phyloP scores from a whole-genome alignment of 495 filamentous ascomycete species.

The Hypoxylon trugodes region DNA sequence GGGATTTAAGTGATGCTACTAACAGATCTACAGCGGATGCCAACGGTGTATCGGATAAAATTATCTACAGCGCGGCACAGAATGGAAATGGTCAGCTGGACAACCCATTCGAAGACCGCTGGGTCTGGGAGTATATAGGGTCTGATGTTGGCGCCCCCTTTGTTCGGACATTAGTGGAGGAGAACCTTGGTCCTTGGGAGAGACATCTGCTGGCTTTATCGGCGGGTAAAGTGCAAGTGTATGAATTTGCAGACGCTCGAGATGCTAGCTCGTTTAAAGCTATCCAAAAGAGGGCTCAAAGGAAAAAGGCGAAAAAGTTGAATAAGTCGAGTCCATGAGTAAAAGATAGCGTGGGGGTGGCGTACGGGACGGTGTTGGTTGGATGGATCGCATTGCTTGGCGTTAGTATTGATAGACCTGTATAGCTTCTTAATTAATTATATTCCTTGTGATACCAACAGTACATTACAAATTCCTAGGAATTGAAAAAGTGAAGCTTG shows the following conservation, averaged over 20 bases:
- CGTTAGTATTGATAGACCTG: slow-evolving; percentile 26
- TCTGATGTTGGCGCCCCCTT: slow-evolving; percentile 48
- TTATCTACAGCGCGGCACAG: background rate
- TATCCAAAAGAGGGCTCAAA: background rate
- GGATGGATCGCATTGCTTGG: slow-evolving; percentile 15
- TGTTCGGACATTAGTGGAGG: slow-evolving; percentile 54
- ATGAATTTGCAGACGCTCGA: slow-evolving; percentile 46
- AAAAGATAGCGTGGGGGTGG: background rate
- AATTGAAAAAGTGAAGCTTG: background rate
- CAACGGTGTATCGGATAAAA: background rate
- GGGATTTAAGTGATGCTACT: slow-evolving; percentile 7
- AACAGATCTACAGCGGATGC: background rate
- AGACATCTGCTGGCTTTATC: slow-evolving; percentile 53
- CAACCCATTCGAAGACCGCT: slow-evolving; percentile 41
- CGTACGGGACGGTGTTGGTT: background rate
- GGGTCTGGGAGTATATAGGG: slow-evolving; percentile 63
- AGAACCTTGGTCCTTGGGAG: slow-evolving; percentile 61
- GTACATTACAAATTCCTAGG: too few species aligned
- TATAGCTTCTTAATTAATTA: slow-evolving; percentile 16
- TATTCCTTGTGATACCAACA: too few species aligned
- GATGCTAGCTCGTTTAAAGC: slow-evolving; percentile 27
- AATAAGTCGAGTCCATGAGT: slow-evolving; percentile 1
- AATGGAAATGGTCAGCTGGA: background rate
- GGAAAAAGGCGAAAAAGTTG: slow-evolving; percentile 19
- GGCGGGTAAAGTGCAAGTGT: slow-evolving; percentile 50